Evolutionary conservation across 495 filamentous ascomycete genomes (phyloP), one percentile per base, ranked within the genome.

Genomic region (Xylaria acuta): DNA sequence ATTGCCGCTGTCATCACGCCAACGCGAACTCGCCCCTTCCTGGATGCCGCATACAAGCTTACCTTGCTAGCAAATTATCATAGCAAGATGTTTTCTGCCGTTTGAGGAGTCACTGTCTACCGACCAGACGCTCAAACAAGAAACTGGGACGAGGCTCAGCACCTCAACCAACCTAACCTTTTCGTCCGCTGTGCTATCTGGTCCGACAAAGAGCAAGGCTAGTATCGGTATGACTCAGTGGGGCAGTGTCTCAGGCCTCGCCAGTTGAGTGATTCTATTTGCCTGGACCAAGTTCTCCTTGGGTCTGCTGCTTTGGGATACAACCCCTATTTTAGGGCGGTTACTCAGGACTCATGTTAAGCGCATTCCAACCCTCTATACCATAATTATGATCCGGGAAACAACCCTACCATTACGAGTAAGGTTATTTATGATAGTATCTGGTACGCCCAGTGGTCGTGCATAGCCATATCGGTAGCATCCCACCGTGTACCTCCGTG

Each of bases 211-310:
- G 58, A 58, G 62, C 59, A 56, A 75, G 77, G 77, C 70, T 79
- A 79, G 70, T 38, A 66, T 79, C 77, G 75, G 77, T 64, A 73
- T 66, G 73, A 72, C 64, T 69, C 59, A 70, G 70, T 67, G 70
- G 69, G 76, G 73, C 77, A 58, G 72, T 78, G 64, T 72, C 73
- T 73, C 63, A 64, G 45, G 64, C 43, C 43, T 73, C 70, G 70
- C 63, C 70, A 72, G 71, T 63, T 63, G 64, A 36, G 30, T 40
- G 43, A 68, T 69, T 45, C 71, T 69, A 67, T 64, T 68, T 69
- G 65, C 45, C 71, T 68, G 45, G 56, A 53, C 22, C 54, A 38
- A 38, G 40, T 27, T 69, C 65, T 59, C 20, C 47, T 67, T 64
- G 34, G 41, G 63, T 62, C 38, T 58, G 18, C 56, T 41, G 25